Evolutionary conservation across 1,139 yeast genomes (phyloP).

Genomic region (Candida labiduridarum): DNA sequence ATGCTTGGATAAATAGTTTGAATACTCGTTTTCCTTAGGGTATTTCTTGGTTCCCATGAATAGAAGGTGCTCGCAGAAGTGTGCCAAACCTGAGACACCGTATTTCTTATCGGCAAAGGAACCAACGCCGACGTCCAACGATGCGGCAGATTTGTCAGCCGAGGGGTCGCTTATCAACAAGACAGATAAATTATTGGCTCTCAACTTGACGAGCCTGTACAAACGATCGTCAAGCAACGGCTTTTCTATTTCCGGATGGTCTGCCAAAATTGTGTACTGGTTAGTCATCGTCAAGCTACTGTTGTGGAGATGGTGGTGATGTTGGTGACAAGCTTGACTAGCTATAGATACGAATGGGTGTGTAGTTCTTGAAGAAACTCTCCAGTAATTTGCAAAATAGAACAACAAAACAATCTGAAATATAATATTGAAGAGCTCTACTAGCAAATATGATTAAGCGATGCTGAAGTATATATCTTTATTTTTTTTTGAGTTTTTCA

Average conservation of each 20-base stretch:
- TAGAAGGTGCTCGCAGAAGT: constrained; percentile 91
- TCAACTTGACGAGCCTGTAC: constrained; percentile 66
- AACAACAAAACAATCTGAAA: constrained; percentile 2
- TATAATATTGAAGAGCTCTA: neutral
- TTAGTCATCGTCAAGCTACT: constrained; percentile 5
- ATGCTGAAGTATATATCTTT: neutral
- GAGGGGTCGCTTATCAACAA: constrained; percentile 78
- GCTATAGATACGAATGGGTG: neutral
- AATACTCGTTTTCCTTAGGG: constrained; percentile 89
- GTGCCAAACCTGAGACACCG: constrained; percentile 84
- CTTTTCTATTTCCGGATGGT: constrained; percentile 40
- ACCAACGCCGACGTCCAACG: constrained; percentile 90
- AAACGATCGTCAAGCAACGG: constrained; percentile 76
- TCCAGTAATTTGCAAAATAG: neutral
- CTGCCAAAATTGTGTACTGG: constrained; percentile 22
- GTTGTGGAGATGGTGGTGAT: neutral
- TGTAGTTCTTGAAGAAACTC: constrained; percentile 2
- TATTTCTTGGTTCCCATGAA: constrained; percentile 97
- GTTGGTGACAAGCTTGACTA: neutral
- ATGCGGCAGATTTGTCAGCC: constrained; percentile 92
- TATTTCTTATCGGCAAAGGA: constrained; percentile 76
- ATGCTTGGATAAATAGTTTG: constrained; percentile 72
- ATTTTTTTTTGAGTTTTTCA: too few species aligned
- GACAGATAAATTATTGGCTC: constrained; percentile 67
- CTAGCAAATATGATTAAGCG: neutral